phyloP scores from a whole-genome alignment of 1,284 basidiomycete genomes.

The Melanopsichium pennsylvanicum region DNA sequence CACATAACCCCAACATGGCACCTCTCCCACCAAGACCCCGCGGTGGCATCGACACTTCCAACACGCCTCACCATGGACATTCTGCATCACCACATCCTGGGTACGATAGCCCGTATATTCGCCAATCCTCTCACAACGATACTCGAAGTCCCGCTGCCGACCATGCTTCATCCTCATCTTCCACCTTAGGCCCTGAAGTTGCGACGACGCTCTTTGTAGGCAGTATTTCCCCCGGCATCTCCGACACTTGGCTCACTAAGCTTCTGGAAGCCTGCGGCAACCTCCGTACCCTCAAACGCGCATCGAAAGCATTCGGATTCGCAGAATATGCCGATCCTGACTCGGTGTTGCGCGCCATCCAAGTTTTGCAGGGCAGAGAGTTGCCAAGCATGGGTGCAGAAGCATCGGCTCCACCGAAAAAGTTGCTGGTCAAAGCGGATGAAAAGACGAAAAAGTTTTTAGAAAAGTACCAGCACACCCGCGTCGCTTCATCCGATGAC shows the following conservation, averaged over 20 bases:
- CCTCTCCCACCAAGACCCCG: slow-evolving; percentile 50
- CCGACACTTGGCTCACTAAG: slow-evolving; percentile 77
- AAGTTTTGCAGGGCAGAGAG: slow-evolving; percentile 82
- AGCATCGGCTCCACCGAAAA: slow-evolving; percentile 70
- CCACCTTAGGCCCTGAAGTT: slow-evolving; percentile 51
- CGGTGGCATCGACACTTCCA: slow-evolving; percentile 38
- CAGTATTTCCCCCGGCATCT: slow-evolving; percentile 91
- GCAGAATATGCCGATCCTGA: slow-evolving; percentile 90
- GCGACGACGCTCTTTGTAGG: slow-evolving; percentile 81
- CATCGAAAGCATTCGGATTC: slow-evolving; percentile 93
- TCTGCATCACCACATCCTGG: slow-evolving; percentile 27
- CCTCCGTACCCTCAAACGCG: slow-evolving; percentile 84
- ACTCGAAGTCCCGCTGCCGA: slow-evolving; percentile 12
- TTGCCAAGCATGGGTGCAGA: slow-evolving; percentile 68
- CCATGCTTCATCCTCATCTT: slow-evolving; percentile 7
- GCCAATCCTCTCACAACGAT: slow-evolving; percentile 5
- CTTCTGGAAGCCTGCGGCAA: slow-evolving; percentile 87
- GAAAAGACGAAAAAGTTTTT: slow-evolving; percentile 87
- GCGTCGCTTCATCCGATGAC: slow-evolving; percentile 77
- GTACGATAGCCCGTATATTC: slow-evolving; percentile 24
- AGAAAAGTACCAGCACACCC: slow-evolving; percentile 80
- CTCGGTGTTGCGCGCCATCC: slow-evolving; percentile 80
- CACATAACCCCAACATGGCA: slow-evolving; percentile 56
- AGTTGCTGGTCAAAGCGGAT: slow-evolving; percentile 80
- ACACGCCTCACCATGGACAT: slow-evolving; percentile 9